These are phyloP conservation scores for Dioscorea dumetorum DNA, from an alignment of 106 monocot species.

Conservation along the genomic window DNA sequence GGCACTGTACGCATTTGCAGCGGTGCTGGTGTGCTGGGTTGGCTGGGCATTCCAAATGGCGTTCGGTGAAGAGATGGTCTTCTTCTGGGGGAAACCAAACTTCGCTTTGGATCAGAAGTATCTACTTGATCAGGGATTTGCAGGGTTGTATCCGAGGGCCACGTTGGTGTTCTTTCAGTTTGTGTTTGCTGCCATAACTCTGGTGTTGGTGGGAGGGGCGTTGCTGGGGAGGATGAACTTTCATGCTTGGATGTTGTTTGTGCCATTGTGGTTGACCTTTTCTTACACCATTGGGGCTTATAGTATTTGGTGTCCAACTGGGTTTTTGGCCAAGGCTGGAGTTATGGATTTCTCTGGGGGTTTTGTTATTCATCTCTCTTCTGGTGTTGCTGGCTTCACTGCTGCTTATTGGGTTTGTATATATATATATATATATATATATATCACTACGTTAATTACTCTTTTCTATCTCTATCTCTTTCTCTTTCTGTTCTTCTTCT, in stretches of 20 bases:
- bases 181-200: neutral
- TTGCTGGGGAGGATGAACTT: slow-evolving; percentile 23
- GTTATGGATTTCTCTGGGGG: slow-evolving; percentile 32
- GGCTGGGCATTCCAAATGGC: slow-evolving; percentile 23
- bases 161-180: slow-evolving; percentile 22
- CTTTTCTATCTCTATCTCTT: too few relatives aligned
- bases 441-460: too few relatives aligned
- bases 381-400: slow-evolving; percentile 20
- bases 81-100: slow-evolving; percentile 20
- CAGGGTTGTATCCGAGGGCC: neutral
- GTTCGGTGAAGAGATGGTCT: slow-evolving; percentile 14
- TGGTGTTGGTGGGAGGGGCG: slow-evolving; percentile 7
- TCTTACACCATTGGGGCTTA: slow-evolving; percentile 26
- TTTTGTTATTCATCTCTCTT: slow-evolving; percentile 27
- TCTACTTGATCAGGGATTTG: slow-evolving; percentile 3
- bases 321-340: slow-evolving; percentile 21
- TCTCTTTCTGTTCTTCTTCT: too few relatives aligned
- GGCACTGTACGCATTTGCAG: slow-evolving; percentile 57
- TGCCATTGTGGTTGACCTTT: slow-evolving; percentile 10
- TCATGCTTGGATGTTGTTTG: neutral
- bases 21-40: slow-evolving; percentile 32
- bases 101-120: slow-evolving; percentile 8
- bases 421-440: too few relatives aligned
- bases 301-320: slow-evolving; percentile 23
- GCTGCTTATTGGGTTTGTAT: slow-evolving; percentile 11